These are phyloP conservation scores for Fusarium temperatum DNA, from an alignment of 2,329 filamentous ascomycete genomes.

Conservation along the genomic window DNA sequence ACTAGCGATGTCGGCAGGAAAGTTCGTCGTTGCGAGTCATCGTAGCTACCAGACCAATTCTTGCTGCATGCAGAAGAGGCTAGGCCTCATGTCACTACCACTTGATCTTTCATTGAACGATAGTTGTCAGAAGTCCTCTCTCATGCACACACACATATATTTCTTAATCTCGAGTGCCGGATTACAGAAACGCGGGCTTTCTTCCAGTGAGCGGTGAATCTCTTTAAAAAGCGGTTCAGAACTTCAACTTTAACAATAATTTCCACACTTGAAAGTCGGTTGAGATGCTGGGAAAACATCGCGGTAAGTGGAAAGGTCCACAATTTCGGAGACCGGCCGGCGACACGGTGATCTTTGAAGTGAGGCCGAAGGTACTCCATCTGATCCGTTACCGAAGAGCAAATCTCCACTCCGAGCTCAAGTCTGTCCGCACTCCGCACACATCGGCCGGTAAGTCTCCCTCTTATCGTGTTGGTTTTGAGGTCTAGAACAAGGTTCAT, in stretches of 20 bases:
- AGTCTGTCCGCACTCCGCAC: slow-evolving; percentile 3
- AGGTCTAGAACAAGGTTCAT: slow-evolving; percentile 18
- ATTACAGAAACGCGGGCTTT: slow-evolving; percentile 3
- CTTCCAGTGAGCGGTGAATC: not conserved
- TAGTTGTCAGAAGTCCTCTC: not conserved
- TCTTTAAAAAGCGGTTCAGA: not conserved
- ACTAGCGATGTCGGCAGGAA: not conserved
- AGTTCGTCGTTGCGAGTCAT: slow-evolving; percentile 14
- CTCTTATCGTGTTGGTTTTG: not conserved
- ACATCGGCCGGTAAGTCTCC: slow-evolving; percentile 12
- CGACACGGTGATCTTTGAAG: not conserved
- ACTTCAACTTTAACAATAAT: not conserved
- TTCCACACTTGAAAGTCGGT: slow-evolving; percentile 25
- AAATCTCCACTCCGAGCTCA: slow-evolving; percentile 22
- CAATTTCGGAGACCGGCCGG: slow-evolving; percentile 11
- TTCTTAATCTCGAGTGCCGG: not conserved
- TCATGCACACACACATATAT: not conserved
- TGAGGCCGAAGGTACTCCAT: slow-evolving; percentile 17
- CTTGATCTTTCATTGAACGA: not conserved
- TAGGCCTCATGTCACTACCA: not conserved
- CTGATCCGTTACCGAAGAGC: slow-evolving; percentile 33
- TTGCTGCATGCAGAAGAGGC: not conserved
- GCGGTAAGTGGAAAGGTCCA: slow-evolving; percentile 10
- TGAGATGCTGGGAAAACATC: not conserved
- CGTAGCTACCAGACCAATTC: not conserved